These are phyloP conservation scores for Yamadazyma sp. DNA, from an alignment of 805 yeast species.

Conservation along the genomic window DNA sequence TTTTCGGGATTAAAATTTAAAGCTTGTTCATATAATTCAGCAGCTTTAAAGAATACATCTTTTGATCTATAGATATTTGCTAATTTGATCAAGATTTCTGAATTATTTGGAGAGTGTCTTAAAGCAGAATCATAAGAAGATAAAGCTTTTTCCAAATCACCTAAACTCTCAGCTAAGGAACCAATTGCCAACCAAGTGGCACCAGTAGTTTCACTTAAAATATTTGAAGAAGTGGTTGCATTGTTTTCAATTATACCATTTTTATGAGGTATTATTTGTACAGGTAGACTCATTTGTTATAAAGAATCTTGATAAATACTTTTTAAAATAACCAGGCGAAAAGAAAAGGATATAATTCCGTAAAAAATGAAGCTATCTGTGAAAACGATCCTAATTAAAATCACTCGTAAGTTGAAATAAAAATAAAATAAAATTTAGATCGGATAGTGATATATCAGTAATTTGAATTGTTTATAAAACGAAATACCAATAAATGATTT, in stretches of 20 bases:
- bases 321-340: too few relatives aligned
- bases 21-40: conserved; percentile 89
- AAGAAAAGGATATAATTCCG: too few relatives aligned
- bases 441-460: too few relatives aligned
- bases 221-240: conserved; percentile 13
- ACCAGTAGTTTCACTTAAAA: conserved; percentile 54
- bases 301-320: background rate
- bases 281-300: conserved; percentile 19
- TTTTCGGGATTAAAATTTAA: conserved; percentile 76
- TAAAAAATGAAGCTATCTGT: too few relatives aligned
- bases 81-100: conserved; percentile 78
- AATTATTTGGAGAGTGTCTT: conserved; percentile 79
- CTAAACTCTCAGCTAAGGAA: conserved; percentile 81
- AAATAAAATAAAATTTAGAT: too few relatives aligned
- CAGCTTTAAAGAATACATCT: conserved; percentile 91
- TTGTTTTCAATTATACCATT: conserved; percentile 7
- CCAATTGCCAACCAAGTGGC: conserved; percentile 91
- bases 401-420: too few relatives aligned
- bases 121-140: conserved; percentile 85
- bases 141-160: conserved; percentile 86
- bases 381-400: too few relatives aligned
- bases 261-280: conserved; percentile 14
- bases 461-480: too few relatives aligned
- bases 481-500: too few relatives aligned
- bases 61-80: conserved; percentile 87